A percentile compares a stretch with the other conserved stretches of the same genome.
phyloP scores from a whole-genome alignment of 805 yeast genomes.

The Gaillardinia entomophila region DNA sequence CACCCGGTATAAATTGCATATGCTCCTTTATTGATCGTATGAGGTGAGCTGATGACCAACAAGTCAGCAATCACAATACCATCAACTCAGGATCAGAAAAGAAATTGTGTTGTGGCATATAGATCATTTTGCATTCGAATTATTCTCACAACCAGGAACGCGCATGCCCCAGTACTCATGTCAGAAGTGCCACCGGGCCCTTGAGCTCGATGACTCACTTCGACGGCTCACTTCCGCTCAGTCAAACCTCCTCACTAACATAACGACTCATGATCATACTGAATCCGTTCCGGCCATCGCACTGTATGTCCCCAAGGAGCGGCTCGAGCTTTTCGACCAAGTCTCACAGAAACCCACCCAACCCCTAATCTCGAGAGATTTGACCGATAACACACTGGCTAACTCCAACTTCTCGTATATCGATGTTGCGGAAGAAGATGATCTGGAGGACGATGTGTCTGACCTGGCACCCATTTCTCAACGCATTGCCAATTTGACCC shows the following conservation, averaged over 20 bases:
- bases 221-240: slow-evolving; percentile 50
- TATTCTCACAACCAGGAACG: too few species aligned
- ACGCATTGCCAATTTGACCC: slow-evolving; percentile 49
- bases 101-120: too few species aligned
- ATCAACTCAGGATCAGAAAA: too few species aligned
- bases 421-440: slow-evolving; percentile 4
- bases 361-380: slow-evolving; percentile 20
- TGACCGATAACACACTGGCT: slow-evolving; percentile 24
- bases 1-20: too few species aligned
- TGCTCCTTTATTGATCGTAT: too few species aligned
- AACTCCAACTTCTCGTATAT: slow-evolving; percentile 11
- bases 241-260: slow-evolving; percentile 43
- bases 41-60: too few species aligned
- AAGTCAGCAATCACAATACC: too few species aligned
- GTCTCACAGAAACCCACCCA: slow-evolving; percentile 15
- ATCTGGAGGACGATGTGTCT: slow-evolving; percentile 1
- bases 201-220: slow-evolving; percentile 52
- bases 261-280: slow-evolving; percentile 11
- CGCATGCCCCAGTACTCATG: too few species aligned
- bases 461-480: slow-evolving; percentile 29
- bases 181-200: slow-evolving; percentile 57
- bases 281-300: slow-evolving; percentile 19
- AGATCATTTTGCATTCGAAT: too few species aligned
- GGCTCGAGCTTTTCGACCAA: slow-evolving; percentile 30
- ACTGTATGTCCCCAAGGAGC: slow-evolving; percentile 32